Percentiles rank a stretch among this genome's conserved stretches.
Conservation (phyloP, 371 early-diverging fungal genomes). For the Dichotomocladium elegans region DNA sequence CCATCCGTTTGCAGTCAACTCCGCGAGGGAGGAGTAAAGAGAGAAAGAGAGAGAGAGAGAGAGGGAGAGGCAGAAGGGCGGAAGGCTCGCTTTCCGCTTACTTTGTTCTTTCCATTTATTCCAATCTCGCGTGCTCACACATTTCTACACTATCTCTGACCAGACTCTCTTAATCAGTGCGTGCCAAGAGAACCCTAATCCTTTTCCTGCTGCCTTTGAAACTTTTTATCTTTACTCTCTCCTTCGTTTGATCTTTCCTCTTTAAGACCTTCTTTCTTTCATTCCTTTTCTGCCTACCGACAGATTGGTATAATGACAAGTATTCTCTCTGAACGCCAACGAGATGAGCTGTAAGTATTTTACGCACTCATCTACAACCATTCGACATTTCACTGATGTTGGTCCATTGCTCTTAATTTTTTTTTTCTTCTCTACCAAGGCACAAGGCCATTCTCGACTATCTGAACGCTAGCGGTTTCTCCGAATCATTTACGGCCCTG, state of each 20-base stretch:
- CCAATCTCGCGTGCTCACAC: not conserved
- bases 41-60: no score
- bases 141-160: no score
- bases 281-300: no score
- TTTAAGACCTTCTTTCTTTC: slow-evolving; percentile 1
- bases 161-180: no score
- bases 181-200: no score
- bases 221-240: not conserved
- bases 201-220: no score
- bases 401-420: not conserved
- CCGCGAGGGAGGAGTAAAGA: no score
- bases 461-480: slow-evolving; percentile 68
- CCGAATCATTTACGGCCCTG: slow-evolving; percentile 64
- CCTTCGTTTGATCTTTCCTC: not conserved
- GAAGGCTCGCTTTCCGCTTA: not conserved
- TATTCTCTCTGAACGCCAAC: slow-evolving; percentile 68
- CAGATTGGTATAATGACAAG: slow-evolving; percentile 36
- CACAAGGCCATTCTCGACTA: slow-evolving; percentile 86
- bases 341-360: slow-evolving; percentile 66
- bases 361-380: not conserved
- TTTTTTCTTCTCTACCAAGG: slow-evolving; percentile 30
- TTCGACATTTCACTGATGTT: not conserved
- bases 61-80: no score
- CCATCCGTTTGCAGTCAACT: no score
- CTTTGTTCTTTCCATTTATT: not conserved